Evolutionary conservation across 148 eudicot genomes (phyloP), one percentile per base, ranked within the genome.

Genomic region (Silene uniflora): DNA sequence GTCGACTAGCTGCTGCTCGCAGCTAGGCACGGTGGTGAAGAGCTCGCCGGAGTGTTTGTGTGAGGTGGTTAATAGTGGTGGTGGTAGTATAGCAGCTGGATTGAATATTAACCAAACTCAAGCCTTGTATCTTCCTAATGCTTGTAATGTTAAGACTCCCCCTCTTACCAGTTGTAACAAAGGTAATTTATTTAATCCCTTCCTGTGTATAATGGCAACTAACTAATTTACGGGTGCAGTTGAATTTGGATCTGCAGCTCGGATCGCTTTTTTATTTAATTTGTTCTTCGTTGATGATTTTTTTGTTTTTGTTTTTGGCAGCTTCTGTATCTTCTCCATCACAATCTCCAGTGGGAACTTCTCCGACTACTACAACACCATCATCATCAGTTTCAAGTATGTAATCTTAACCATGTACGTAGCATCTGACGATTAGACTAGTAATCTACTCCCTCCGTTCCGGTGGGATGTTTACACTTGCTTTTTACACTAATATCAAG

Each of bases 131-230:
- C 89, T 88, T 62, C 91, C 89, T 72, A 29, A 23, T 42, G 86
- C 82, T 69, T 88, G 91, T 80, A 78, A 83, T 73, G 82, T 88
- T 71, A 76, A 84, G 39, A 84, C 87, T 75, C 89, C 89, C 18
- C 76, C 91, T 24, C 19, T 81, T 44, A 84, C 84, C 73, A 76
- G 60, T 11, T 88, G 89, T 49, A 61, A 39, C 32, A 65, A 73
- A 55, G 91, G 91, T 84, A 73, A 14, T 13, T 16, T 14, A 52
- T 25, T 21, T 52, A 24, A 27, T 52, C 35, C 3, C 23, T 0
- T 24, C 0, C 14, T n/a, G 22, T 23, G 2, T n/a, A 12, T 17
- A 68, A 19, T 69, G 11, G 3, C 17, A 47, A n/a, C n/a, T 47
- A 69, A 10, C 4, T 19, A 17, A 19, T 59, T n/a, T 59, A 21